phyloP scores from a whole-genome alignment of 106 monocot species.

The Dioscorea zingiberensis region DNA sequence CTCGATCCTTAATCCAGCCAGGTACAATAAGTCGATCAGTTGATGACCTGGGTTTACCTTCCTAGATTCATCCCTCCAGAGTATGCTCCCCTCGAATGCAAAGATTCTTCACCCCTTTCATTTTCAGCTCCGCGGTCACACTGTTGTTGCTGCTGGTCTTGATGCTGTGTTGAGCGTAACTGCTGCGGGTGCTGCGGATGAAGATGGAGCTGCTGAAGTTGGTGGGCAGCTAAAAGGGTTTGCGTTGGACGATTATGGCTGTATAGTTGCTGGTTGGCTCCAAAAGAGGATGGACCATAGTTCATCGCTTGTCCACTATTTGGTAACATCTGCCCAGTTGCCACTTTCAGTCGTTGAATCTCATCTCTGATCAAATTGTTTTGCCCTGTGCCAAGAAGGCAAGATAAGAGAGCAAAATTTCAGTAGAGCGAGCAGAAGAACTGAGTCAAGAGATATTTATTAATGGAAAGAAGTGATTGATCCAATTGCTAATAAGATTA shows the following conservation, averaged over 20 bases:
- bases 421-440: not conserved
- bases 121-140: no score
- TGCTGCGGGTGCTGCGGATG: conserved; percentile 46
- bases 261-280: conserved; percentile 36
- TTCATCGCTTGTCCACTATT: conserved; percentile 38
- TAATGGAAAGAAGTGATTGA: no score
- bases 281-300: conserved; percentile 28
- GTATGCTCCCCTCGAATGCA: no score
- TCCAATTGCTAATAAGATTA: no score
- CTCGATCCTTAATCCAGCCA: no score
- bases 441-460: not conserved
- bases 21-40: no score
- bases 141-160: conserved; percentile 3
- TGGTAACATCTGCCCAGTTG: conserved; percentile 44
- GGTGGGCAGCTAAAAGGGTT: conserved; percentile 47
- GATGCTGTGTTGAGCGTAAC: not conserved
- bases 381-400: conserved; percentile 30
- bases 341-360: conserved; percentile 58
- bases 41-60: no score
- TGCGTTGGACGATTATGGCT: conserved; percentile 54
- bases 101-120: no score
- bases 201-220: conserved; percentile 69
- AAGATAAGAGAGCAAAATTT: not conserved
- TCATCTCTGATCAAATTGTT: conserved; percentile 66
- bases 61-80: no score